phyloP scores from a whole-genome alignment of 2,329 filamentous ascomycete species.

The Trichoderma harzianum region DNA sequence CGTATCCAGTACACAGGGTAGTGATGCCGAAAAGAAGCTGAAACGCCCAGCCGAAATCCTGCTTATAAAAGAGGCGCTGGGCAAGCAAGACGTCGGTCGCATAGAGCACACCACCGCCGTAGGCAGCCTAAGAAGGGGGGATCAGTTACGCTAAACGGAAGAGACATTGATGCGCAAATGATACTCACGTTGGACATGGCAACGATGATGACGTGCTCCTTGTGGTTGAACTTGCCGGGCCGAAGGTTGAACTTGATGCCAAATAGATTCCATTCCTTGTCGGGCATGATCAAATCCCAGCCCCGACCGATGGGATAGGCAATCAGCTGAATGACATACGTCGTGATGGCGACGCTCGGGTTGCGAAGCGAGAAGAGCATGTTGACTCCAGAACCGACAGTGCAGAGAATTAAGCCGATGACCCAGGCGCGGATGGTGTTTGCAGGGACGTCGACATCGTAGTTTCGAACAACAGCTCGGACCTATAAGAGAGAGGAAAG shows the following conservation, averaged over 20 bases:
- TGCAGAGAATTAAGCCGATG: conserved; percentile 59
- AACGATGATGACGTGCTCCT: conserved; percentile 60
- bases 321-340: conserved; percentile 60
- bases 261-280: conserved; percentile 48
- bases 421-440: conserved; percentile 64
- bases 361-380: conserved; percentile 59
- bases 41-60: conserved; percentile 53
- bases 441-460: conserved; percentile 61
- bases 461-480: conserved; percentile 61
- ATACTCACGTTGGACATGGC: conserved; percentile 61
- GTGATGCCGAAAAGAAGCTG: conserved; percentile 53
- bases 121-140: conserved; percentile 44
- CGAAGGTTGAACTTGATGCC: conserved; percentile 55
- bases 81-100: conserved; percentile 49
- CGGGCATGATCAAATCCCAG: conserved; percentile 55
- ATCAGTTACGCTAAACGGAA: neutral
- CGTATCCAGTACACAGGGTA: conserved; percentile 56
- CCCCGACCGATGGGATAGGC: conserved; percentile 56
- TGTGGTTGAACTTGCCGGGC: conserved; percentile 58
- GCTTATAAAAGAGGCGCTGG: conserved; percentile 55
- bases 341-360: conserved; percentile 57
- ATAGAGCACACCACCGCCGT: conserved; percentile 56
- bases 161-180: neutral
- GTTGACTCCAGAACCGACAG: conserved; percentile 59
- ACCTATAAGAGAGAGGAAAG: conserved; percentile 41